A percentile compares a stretch with the other conserved stretches of the same genome.
Conservation (phyloP, 176 grass and related monocot species). For the Aegilops longissima region DNA sequence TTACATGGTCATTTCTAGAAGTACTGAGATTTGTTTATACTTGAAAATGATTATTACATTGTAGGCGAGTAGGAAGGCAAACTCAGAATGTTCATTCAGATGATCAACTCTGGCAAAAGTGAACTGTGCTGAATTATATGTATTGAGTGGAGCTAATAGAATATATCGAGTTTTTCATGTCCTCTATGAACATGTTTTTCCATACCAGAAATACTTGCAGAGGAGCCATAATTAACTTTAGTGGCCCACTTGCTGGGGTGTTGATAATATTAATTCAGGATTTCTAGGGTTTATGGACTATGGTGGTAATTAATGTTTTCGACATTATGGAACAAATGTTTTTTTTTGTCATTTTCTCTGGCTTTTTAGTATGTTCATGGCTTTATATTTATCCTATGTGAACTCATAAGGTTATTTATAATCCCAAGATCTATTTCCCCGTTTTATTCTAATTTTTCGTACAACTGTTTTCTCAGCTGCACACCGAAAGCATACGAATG, state of each 20-base stretch:
- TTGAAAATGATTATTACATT: background rate
- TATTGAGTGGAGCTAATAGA: background rate
- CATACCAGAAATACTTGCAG: background rate
- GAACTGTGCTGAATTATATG: background rate
- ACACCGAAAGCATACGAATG: constrained; percentile 43
- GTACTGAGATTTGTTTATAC: constrained; percentile 13
- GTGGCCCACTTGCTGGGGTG: background rate
- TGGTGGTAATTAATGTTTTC: background rate
- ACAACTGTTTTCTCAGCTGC: constrained; percentile 29
- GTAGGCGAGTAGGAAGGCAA: background rate
- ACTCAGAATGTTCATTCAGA: background rate
- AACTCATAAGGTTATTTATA: background rate
- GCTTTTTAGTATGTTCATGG: background rate
- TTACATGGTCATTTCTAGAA: constrained; percentile 10
- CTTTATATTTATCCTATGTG: background rate
- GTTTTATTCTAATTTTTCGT: background rate
- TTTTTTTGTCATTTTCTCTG: background rate
- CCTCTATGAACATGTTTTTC: background rate
- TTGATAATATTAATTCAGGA: background rate
- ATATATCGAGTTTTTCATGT: background rate
- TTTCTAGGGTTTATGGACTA: background rate
- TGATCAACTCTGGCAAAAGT: background rate
- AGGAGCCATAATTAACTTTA: constrained; percentile 6
- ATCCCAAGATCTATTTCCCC: background rate
- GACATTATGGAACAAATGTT: background rate